These are phyloP conservation scores for Eucalyptus curtisii DNA, from an alignment of 345 rosid genomes.

Conservation along the genomic window DNA sequence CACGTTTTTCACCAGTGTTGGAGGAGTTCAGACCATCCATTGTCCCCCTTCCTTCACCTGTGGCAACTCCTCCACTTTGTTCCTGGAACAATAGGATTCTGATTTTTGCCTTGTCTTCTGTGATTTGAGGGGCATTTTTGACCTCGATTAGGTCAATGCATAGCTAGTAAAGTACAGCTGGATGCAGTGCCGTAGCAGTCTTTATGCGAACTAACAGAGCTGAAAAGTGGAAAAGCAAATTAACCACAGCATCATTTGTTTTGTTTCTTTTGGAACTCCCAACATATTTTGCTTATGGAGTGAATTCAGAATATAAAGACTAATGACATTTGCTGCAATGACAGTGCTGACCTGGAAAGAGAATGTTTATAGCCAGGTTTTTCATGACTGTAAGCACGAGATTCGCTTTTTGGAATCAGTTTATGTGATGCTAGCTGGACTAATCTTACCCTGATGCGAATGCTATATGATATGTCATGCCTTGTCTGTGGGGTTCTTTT, in stretches of 20 bases:
- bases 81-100: neutral
- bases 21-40: neutral
- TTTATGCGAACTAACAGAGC: neutral
- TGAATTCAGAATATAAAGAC: neutral
- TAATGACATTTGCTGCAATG: neutral
- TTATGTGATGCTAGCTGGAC: neutral
- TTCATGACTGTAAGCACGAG: neutral
- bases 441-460: neutral
- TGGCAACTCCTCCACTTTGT: neutral
- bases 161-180: neutral
- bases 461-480: neutral
- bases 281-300: neutral
- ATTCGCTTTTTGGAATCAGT: neutral
- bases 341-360: neutral
- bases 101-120: neutral
- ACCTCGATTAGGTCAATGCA: neutral
- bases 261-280: neutral
- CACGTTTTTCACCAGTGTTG: neutral
- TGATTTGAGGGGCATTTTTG: neutral
- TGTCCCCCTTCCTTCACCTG: neutral
- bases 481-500: neutral
- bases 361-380: neutral
- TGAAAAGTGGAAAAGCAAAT: neutral
- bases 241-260: neutral
- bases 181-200: neutral